Percentiles rank a stretch among this genome's conserved stretches.
Evolutionary conservation across 2,329 filamentous ascomycete species (phyloP).

Genomic region (Sporothrix luriei): DNA sequence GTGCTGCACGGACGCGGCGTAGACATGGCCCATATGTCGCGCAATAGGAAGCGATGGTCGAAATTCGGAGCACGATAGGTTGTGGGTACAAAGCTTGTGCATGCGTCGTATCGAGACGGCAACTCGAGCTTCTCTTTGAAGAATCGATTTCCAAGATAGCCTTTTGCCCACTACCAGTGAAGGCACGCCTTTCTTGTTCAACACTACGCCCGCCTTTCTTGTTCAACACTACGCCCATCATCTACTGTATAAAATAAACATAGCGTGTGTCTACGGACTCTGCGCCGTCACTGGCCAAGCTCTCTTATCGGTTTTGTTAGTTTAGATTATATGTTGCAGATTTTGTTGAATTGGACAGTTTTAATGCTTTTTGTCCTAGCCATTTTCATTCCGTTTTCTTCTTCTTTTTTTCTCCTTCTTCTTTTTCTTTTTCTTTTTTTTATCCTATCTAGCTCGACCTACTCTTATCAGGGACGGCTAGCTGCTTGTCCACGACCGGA

Average conservation of each 20-base stretch:
- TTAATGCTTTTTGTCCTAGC: background rate
- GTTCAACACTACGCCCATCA: background rate
- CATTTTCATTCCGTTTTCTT: background rate
- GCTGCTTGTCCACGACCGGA: background rate
- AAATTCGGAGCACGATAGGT: background rate
- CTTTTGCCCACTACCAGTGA: background rate
- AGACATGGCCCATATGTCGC: background rate
- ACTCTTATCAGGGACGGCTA: background rate
- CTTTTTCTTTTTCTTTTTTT: no score
- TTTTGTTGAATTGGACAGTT: constrained; percentile 11
- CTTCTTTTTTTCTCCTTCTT: no score
- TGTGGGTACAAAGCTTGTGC: background rate
- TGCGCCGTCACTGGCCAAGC: constrained; percentile 1
- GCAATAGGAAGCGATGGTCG: background rate
- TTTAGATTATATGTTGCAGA: background rate
- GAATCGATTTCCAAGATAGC: background rate
- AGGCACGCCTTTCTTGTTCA: constrained; percentile 14
- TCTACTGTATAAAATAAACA: constrained; percentile 18
- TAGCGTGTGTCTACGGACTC: background rate
- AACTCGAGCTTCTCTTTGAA: background rate
- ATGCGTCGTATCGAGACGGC: background rate
- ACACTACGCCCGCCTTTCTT: constrained; percentile 2
- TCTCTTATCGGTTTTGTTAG: background rate
- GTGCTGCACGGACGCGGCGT: background rate
- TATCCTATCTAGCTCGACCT: no score